phyloP scores from a whole-genome alignment of 23 red algal genomes.

The Gracilaria caudata region DNA sequence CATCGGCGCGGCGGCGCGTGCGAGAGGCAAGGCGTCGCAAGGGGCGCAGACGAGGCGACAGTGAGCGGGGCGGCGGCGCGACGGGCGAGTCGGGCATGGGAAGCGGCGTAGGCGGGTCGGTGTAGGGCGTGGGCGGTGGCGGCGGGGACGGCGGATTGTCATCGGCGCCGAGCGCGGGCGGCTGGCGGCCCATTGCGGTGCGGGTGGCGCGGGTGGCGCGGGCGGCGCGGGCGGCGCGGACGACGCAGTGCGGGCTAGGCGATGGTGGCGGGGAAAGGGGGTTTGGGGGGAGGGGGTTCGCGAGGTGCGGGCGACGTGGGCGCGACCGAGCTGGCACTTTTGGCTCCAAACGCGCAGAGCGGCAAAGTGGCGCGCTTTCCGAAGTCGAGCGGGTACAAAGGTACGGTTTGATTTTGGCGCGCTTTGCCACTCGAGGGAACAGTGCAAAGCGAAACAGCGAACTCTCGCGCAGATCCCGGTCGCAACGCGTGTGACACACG shows the following conservation, averaged over 20 bases:
- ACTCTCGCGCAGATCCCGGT: neutral
- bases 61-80: neutral
- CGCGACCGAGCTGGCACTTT: neutral
- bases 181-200: neutral
- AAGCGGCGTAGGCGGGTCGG: slow-evolving; percentile 20
- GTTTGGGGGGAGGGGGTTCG: neutral
- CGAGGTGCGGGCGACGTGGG: neutral
- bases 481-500: neutral
- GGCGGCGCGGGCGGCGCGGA: neutral
- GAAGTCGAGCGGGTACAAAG: neutral
- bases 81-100: neutral
- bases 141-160: slow-evolving; percentile 18
- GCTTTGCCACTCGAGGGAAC: too few species aligned
- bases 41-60: neutral
- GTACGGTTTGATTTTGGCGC: neutral
- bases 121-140: slow-evolving; percentile 34
- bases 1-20: neutral
- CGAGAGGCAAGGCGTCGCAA: neutral
- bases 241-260: neutral
- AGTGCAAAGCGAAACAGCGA: too few species aligned
- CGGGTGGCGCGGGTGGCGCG: neutral
- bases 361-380: neutral
- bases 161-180: slow-evolving; percentile 35
- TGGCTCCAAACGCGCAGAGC: neutral
- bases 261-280: neutral